A percentile compares a stretch with the other conserved stretches of the same genome.
phyloP scores from a whole-genome alignment of 352 stramenopile genomes.

The Aphanomyces euteiches region DNA sequence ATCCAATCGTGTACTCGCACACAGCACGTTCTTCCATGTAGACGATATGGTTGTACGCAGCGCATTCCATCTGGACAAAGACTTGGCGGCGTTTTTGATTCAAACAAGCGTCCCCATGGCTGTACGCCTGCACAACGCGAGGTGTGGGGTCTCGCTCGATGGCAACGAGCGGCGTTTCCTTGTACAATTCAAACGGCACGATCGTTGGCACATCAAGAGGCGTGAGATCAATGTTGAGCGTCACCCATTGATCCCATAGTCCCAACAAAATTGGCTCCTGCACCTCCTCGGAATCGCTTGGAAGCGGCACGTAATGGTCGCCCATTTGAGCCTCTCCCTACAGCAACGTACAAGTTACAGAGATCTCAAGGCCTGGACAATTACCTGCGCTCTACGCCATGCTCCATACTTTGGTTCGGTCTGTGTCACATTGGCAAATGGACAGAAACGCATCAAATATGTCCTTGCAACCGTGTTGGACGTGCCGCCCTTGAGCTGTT shows the following conservation, averaged over 20 bases:
- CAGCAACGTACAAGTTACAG: neutral
- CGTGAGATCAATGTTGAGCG: neutral
- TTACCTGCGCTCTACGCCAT: slow-evolving; percentile 52
- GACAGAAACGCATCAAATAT: slow-evolving; percentile 57
- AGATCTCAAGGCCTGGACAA: slow-evolving; percentile 21
- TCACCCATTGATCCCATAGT: slow-evolving; percentile 21
- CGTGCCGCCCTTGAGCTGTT: slow-evolving; percentile 67
- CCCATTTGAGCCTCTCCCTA: slow-evolving; percentile 27
- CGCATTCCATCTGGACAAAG: slow-evolving; percentile 23
- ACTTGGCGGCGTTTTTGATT: slow-evolving; percentile 1
- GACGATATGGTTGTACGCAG: slow-evolving; percentile 10
- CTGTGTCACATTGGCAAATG: slow-evolving; percentile 80
- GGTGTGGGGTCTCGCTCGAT: slow-evolving; percentile 5
- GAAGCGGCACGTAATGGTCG: neutral
- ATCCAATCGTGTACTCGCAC: slow-evolving; percentile 26
- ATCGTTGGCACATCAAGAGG: neutral
- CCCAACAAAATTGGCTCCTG: slow-evolving; percentile 22
- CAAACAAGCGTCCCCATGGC: slow-evolving; percentile 7
- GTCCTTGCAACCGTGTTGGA: slow-evolving; percentile 68
- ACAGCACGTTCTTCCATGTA: slow-evolving; percentile 23
- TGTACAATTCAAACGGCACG: slow-evolving; percentile 3
- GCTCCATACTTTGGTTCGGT: slow-evolving; percentile 52
- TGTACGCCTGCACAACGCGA: neutral
- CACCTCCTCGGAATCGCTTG: neutral
- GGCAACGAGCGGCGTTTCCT: neutral